Evolutionary conservation across 2,329 filamentous ascomycete genomes (phyloP), one percentile per base, ranked within the genome.

Genomic region (Aspergillus novoparasiticus): DNA sequence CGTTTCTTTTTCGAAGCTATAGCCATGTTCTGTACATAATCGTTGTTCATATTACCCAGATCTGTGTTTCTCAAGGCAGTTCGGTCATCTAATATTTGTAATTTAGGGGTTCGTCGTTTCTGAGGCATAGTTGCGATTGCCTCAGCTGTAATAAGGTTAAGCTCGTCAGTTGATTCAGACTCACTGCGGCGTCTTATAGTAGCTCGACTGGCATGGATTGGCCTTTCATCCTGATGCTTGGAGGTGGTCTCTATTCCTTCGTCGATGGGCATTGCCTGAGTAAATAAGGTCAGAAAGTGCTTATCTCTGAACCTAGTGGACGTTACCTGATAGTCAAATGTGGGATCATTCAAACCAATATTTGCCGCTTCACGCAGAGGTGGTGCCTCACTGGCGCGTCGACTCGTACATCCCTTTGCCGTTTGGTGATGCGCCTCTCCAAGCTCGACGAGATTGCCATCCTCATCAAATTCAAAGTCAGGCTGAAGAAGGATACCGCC

Each of bases 11-110:
- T 78, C 8, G 71, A 70, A 10, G 81, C 82, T 14, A 77, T 75
- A 1, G 75, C 78, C 86, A 92, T 93, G 66, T 88, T 89, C 12
- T 78, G 69, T 1, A 85, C 66, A 66, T 91, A 91, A 32, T 86
- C 78, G 2, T 79, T 76, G 64, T 86, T 85, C 85, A 87, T 89
- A n/a, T 76, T 73, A 1, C 80, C 76, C 2, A 91, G 75, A 23
- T 87, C 85, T 6, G 79, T 76, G 68, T 87, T 89, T 62, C 81
- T 81, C 28, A 90, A 75, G 64, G 85, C 83, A 14, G 82, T 83
- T 3, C 70, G 75, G 10, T 73, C 67, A 66, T 90, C 89, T 2
- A 80, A 67, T 0, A 73, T 72, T 12, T 89, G 69, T 3, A 73
- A 58, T 63, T 82, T 84, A 41, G 72, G 71, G 26, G 66, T 68